Base-by-base conservation (phyloP, 1,139 yeast species). In the Ogataea hybrid region DNA sequence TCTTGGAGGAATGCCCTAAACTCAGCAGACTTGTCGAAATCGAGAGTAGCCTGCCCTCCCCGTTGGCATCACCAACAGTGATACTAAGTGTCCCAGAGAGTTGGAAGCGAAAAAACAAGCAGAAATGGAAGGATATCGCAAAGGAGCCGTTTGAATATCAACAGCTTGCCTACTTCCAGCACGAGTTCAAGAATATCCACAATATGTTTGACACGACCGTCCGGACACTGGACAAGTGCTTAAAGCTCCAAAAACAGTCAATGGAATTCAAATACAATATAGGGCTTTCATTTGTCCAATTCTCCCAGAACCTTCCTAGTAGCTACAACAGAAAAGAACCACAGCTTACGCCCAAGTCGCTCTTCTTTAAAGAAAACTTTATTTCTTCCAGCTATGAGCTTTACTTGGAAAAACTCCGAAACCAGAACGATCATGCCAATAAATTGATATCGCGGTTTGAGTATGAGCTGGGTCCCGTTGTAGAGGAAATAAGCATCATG, bases 341-440 rank as follows among this genome's bases (percentile, higher is more conserved):
- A 11, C 34, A 36, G 9, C 32, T 49, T n/a, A 54, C 60, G 1
- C 61, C 61, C 11, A 48, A 28, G 10, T 44, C 57, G 2, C 37
- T 41, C 4, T 39, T 43, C 18, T 56, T 54, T 41, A 37, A 41
- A 6, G 53, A 54, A 25, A 48, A 51, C 4, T 56, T 52, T 36
- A 50, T 56, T 25, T 38, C 39, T 5, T 50, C 56, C 6, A 43
- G 46, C 10, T 54, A 56, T 23, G 49, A 51, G 25, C 28, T 53
- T 18, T 48, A 44, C 18, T 17, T 34, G 12, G 51, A 47, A 7
- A 48, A 51, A 29, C 37, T 44, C 3, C 39, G 43, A 12, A 17
- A 28, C 5, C 50, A 53, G 39, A 39, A 40, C 17, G 23, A 46
- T 12, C 10, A 15, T 11, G 36, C 42, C n/a, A 41, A 48, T 9